These are phyloP conservation scores for Cyclotella kingstonii DNA, from an alignment of 108 stramenopile species.

Conservation along the genomic window DNA sequence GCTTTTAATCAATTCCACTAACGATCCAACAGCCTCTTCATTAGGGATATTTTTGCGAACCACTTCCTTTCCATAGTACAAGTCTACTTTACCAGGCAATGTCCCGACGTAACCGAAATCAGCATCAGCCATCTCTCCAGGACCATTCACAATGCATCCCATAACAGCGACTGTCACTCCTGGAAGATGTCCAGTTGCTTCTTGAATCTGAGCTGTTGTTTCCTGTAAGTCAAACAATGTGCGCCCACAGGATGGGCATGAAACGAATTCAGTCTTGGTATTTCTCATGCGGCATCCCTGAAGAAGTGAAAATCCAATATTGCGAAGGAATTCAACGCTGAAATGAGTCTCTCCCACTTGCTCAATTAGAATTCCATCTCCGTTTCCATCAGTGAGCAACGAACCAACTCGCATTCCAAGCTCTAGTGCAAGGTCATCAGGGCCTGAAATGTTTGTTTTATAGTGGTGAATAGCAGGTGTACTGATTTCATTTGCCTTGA, in stretches of 20 bases:
- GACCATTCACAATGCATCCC: conserved; percentile 98
- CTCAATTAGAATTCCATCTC: conserved; percentile 90
- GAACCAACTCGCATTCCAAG: conserved; percentile 85
- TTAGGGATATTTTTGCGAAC: conserved; percentile 90
- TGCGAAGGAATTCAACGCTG: conserved; percentile 81
- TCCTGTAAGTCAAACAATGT: conserved; percentile 98
- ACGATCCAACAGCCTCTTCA: conserved; percentile 88
- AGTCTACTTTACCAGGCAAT: conserved; percentile 93
- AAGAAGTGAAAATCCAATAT: conserved; percentile 82
- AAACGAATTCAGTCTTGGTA: conserved; percentile 97
- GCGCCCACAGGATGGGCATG: conserved; percentile 96
- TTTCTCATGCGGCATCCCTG: conserved; percentile 97
- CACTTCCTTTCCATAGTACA: conserved; percentile 96
- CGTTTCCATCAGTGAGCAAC: conserved; percentile 88
- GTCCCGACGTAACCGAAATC: conserved; percentile 98
- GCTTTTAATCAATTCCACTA: conserved; percentile 94
- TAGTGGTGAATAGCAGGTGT: conserved; percentile 89
- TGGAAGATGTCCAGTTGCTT: conserved; percentile 93
- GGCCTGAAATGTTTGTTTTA: conserved; percentile 59
- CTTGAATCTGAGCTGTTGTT: conserved; percentile 88
- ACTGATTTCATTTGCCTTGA: conserved; percentile 73
- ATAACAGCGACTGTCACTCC: conserved; percentile 97
- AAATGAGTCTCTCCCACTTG: conserved; percentile 70
- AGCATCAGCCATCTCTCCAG: conserved; percentile 98
- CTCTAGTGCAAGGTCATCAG: conserved; percentile 84